These are phyloP conservation scores for Echinochloa phyllopogon DNA, from an alignment of 176 grass and related monocot genomes.

Conservation along the genomic window DNA sequence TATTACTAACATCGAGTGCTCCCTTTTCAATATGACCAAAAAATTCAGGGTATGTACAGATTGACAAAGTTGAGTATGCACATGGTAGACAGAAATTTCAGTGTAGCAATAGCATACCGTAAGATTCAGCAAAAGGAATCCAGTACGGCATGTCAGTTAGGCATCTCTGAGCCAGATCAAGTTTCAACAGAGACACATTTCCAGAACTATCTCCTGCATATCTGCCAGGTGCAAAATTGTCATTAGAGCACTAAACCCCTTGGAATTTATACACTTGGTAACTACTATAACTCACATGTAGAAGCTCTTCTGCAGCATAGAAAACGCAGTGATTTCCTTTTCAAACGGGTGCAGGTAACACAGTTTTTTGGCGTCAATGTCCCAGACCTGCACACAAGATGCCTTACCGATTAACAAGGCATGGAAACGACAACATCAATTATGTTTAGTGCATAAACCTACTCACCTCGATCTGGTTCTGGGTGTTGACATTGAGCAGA, in stretches of 20 bases:
- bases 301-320: constrained; percentile 66
- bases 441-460: not conserved
- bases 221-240: constrained; percentile 42
- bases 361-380: constrained; percentile 69
- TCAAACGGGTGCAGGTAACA: constrained; percentile 59
- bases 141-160: constrained; percentile 74
- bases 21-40: not conserved
- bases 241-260: constrained; percentile 36
- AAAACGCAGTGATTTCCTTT: constrained; percentile 68
- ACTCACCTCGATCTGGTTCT: constrained; percentile 88
- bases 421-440: not conserved
- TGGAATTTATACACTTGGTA: not conserved
- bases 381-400: constrained; percentile 64
- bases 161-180: constrained; percentile 62
- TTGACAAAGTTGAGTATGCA: not conserved
- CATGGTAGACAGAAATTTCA: not conserved
- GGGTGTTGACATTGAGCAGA: constrained; percentile 75
- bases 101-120: constrained; percentile 49
- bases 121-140: constrained; percentile 87
- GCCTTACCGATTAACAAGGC: constrained; percentile 15
- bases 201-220: constrained; percentile 76
- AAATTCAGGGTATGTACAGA: not conserved
- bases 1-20: not conserved
- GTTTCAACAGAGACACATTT: constrained; percentile 71
- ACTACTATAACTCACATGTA: constrained; percentile 58